Conservation (phyloP, 345 rosid species). For the Aethionema arabicum region DNA sequence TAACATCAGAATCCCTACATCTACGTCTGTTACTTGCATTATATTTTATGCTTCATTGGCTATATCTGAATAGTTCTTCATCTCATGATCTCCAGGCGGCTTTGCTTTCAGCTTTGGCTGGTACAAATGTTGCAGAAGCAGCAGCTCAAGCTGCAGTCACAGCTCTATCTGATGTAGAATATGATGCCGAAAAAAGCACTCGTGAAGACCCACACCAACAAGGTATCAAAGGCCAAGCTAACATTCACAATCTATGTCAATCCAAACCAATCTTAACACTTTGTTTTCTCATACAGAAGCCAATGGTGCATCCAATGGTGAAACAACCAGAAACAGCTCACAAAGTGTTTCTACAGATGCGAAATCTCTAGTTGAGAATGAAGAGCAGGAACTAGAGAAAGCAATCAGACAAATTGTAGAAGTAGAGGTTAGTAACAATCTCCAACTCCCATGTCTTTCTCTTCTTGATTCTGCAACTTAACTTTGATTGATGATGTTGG, state of each 20-base stretch:
- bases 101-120: conserved; percentile 87
- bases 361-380: conserved; percentile 57
- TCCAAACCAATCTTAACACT: conserved; percentile 5
- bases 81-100: conserved; percentile 62
- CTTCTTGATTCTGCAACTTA: neutral
- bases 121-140: conserved; percentile 74
- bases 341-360: conserved; percentile 47
- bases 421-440: conserved; percentile 56
- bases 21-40: neutral
- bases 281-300: conserved; percentile 43
- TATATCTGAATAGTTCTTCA: conserved; percentile 4
- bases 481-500: conserved; percentile 6
- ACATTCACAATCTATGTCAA: conserved; percentile 7
- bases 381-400: conserved; percentile 65
- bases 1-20: neutral
- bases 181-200: conserved; percentile 40
- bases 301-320: conserved; percentile 44
- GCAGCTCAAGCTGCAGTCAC: conserved; percentile 76
- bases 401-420: conserved; percentile 52
- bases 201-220: conserved; percentile 36
- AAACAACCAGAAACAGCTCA: conserved; percentile 30
- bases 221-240: conserved; percentile 38
- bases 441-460: neutral
- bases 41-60: conserved; percentile 1
- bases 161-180: conserved; percentile 48